Evolutionary conservation across 768 basidiomycete species (phyloP), one percentile per base, ranked within the genome.

Genomic region (Calvatia gigantea): DNA sequence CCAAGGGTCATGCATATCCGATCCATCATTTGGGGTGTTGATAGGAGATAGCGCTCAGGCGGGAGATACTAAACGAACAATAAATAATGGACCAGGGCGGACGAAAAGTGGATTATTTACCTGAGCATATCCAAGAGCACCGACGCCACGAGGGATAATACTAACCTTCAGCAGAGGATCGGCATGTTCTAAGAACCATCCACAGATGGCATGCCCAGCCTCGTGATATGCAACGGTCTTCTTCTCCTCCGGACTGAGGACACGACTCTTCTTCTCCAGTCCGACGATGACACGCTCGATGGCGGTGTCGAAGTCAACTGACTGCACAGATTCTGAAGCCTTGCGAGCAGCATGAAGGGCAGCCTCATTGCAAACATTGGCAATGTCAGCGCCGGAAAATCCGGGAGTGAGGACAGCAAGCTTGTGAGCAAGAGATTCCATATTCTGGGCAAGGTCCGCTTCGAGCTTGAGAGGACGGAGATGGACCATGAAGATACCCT

Each of bases 1-100:
- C 97, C 97, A 21, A 99, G 81, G 0, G 97, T 98, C 93, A 98
- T 98, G 71, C 94, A 95, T 75, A 99, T 98, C 52, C 94, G 83
- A 69, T 99, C 96, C 27, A 82, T 67, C 81, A 99, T 89, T 70
- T 98, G 95, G 43, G 94, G 93, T 0, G 92, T 94, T 6, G 95
- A 93, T 58, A 96, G 84, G 19, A 99, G 84, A 76, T 96, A 98
- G 42, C 93, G 89, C 64, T 99, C 96, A 32, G 94, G 89, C 51
- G 94, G 95, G 4, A 98, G 80, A 71, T 98, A 98, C 88, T 94
- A 60, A 6, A 60, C 35, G 25, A 14, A 19, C 52, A 41, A 58
- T 64, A 11, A 68, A 51, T 48, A 1, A 41, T 28, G 7, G 5
- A 32, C 32, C 23, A 11, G 35, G 14, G 47, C 21, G 54, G 59